Percentiles rank a stretch among this genome's conserved stretches.
These are phyloP conservation scores for Moelleriella libera DNA, from an alignment of 2,329 filamentous ascomycete species.

Conservation along the genomic window DNA sequence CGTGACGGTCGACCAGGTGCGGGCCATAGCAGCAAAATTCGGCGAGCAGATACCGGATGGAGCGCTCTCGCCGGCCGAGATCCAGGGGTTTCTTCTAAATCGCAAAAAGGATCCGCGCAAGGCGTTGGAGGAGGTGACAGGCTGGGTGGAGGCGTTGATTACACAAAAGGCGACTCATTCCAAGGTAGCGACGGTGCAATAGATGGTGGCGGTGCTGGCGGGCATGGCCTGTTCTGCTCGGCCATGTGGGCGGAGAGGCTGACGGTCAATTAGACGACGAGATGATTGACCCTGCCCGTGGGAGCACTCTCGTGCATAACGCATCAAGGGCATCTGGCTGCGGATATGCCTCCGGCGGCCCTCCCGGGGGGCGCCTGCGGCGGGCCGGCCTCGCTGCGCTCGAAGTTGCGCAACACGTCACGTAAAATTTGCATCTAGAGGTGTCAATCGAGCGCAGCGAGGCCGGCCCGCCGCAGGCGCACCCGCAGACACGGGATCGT, in stretches of 20 bases:
- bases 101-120: constrained; percentile 42
- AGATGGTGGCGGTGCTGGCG: background rate
- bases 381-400: too few relatives aligned
- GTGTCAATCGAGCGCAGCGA: too few relatives aligned
- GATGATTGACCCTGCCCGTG: too few relatives aligned
- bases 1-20: constrained; percentile 24
- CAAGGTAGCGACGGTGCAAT: constrained; percentile 33
- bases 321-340: too few relatives aligned
- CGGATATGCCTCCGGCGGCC: too few relatives aligned
- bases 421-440: too few relatives aligned
- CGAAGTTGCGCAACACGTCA: too few relatives aligned
- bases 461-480: too few relatives aligned
- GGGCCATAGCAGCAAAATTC: constrained; percentile 32
- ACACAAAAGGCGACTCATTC: constrained; percentile 35
- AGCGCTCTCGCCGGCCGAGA: constrained; percentile 43
- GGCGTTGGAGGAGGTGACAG: constrained; percentile 36
- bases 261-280: too few relatives aligned
- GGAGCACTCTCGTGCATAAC: too few relatives aligned
- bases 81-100: constrained; percentile 51
- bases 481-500: too few relatives aligned
- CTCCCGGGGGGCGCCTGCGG: too few relatives aligned
- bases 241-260: background rate
- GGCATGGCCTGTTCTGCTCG: background rate
- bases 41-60: constrained; percentile 35
- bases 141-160: constrained; percentile 37